These are phyloP conservation scores for Cladorrhinum samala DNA, from an alignment of 495 filamentous ascomycete genomes.

Conservation along the genomic window DNA sequence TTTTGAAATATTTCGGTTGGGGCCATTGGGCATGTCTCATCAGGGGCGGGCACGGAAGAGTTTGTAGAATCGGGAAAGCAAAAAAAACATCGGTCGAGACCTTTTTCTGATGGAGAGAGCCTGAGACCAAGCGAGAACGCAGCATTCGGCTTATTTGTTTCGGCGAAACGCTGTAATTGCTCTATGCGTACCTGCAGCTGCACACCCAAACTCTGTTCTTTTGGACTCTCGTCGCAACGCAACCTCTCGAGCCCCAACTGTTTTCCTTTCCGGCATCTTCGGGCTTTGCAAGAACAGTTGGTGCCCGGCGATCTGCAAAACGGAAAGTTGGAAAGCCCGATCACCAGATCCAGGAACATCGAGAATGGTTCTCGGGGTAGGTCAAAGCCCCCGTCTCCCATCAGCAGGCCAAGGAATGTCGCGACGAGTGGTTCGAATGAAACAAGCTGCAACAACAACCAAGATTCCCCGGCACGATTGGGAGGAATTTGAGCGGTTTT, in stretches of 20 bases:
- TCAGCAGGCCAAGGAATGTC: background rate
- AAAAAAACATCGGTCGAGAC: too few species aligned
- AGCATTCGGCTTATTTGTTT: too few species aligned
- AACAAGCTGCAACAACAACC: background rate
- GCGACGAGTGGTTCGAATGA: background rate
- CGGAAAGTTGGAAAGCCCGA: background rate
- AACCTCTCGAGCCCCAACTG: too few species aligned
- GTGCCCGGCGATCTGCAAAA: too few species aligned
- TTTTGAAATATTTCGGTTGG: background rate
- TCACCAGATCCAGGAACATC: background rate
- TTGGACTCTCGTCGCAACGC: background rate
- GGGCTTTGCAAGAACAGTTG: too few species aligned
- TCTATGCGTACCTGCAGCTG: background rate
- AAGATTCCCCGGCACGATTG: background rate
- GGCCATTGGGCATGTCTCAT: background rate
- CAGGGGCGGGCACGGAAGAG: background rate
- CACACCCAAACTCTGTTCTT: background rate
- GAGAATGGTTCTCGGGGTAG: background rate
- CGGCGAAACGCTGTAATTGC: too few species aligned
- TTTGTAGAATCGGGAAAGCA: background rate
- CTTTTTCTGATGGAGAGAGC: too few species aligned
- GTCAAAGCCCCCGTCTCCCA: background rate
- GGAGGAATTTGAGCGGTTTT: background rate
- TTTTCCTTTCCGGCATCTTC: background rate
- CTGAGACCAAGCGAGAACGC: too few species aligned